Conservation (phyloP, 73 alveolate species). For the Tetrahymena malaccensis region DNA sequence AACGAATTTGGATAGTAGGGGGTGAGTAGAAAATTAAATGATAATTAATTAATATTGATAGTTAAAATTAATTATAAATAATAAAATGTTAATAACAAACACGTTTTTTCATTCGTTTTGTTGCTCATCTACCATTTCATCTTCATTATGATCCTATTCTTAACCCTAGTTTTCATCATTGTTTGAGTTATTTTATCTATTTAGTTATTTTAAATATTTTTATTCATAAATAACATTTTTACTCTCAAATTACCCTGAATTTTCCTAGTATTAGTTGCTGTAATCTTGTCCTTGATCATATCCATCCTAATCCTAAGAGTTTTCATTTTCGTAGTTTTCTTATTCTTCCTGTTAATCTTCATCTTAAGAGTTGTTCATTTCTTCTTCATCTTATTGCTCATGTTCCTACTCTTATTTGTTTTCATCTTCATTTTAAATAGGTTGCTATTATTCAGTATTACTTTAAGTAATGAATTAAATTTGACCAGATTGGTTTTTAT, state of each 20-base stretch:
- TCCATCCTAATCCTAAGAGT: not conserved
- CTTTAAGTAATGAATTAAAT: not conserved
- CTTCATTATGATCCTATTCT: not conserved
- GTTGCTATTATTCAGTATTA: not conserved
- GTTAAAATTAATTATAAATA: not conserved
- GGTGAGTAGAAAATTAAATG: not conserved
- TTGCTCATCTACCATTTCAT: not conserved
- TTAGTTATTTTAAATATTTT: not conserved
- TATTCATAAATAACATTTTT: not conserved
- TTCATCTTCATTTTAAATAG: not conserved
- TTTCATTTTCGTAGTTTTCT: not conserved
- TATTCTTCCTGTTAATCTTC: not conserved
- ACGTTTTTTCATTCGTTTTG: not conserved
- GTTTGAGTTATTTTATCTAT: not conserved
- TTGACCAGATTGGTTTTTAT: not conserved
- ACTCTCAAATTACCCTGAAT: not conserved
- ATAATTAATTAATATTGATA: not conserved
- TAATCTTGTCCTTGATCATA: not conserved
- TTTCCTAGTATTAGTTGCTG: not conserved
- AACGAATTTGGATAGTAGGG: not conserved
- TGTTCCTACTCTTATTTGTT: not conserved
- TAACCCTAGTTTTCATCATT: not conserved
- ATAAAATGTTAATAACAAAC: not conserved
- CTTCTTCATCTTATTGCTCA: not conserved
- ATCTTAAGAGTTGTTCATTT: not conserved